Evolutionary conservation across 768 basidiomycete genomes (phyloP).

Genomic region (Boletus sp.): DNA sequence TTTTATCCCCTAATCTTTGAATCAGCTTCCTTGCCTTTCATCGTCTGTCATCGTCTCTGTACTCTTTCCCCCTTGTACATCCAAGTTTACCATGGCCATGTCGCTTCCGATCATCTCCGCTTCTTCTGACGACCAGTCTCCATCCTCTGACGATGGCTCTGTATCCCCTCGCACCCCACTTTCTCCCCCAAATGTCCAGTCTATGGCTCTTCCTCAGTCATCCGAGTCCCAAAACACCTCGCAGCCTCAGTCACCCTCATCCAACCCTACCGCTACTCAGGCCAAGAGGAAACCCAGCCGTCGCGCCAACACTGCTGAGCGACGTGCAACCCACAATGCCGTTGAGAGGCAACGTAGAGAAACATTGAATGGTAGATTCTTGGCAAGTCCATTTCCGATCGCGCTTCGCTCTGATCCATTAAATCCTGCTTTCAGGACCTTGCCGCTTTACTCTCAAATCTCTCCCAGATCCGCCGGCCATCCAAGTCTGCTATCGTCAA

Average conservation of each 20-base stretch:
- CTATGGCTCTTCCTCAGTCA: conserved; percentile 34
- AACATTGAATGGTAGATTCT: conserved; percentile 88
- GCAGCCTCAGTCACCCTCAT: conserved; percentile 21
- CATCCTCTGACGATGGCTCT: conserved; percentile 42
- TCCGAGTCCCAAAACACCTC: conserved; percentile 24
- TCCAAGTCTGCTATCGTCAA: conserved; percentile 98
- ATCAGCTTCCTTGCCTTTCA: neutral
- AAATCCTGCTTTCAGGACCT: conserved; percentile 57
- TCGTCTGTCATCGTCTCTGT: conserved; percentile 9
- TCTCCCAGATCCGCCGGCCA: conserved; percentile 87
- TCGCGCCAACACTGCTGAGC: conserved; percentile 94
- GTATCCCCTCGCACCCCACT: conserved; percentile 48
- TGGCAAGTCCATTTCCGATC: conserved; percentile 47
- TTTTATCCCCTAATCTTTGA: conserved; percentile 16
- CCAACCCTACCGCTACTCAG: conserved; percentile 33
- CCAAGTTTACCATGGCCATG: conserved; percentile 31
- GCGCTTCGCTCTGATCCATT: conserved; percentile 12
- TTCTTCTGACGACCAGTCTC: conserved; percentile 37
- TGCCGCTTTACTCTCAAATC: conserved; percentile 85
- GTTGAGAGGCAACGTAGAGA: conserved; percentile 93
- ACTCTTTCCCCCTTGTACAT: conserved; percentile 15
- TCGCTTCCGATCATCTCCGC: conserved; percentile 39
- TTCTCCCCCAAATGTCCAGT: conserved; percentile 35
- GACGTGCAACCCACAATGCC: conserved; percentile 94
- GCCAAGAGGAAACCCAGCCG: conserved; percentile 79